Percentiles rank a stretch among this genome's conserved stretches.
Conservation (phyloP, 164 flowering plant species). For the Annona squamosa region DNA sequence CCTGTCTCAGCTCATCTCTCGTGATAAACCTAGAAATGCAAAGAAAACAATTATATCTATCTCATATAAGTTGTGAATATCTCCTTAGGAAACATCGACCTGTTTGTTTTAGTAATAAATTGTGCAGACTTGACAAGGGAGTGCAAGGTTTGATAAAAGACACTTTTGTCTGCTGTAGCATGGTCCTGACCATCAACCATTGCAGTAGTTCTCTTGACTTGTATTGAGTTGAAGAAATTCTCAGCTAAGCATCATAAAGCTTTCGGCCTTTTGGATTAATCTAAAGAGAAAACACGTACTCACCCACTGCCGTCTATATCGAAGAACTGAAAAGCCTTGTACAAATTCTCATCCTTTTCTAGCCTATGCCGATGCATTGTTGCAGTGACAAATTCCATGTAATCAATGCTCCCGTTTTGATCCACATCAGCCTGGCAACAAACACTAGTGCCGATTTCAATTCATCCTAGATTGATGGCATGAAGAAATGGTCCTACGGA, state of each 20-base stretch:
- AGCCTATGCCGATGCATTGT: constrained; percentile 89
- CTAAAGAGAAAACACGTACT: constrained; percentile 19
- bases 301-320: constrained; percentile 85
- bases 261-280: neutral
- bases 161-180: too few species aligned
- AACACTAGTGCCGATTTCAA: neutral
- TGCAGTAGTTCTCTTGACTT: too few species aligned
- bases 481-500: neutral
- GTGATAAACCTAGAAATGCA: constrained; percentile 55
- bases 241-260: too few species aligned
- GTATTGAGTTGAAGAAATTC: too few species aligned
- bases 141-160: too few species aligned
- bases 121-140: too few species aligned
- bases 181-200: too few species aligned
- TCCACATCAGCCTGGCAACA: constrained; percentile 81
- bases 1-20: constrained; percentile 79
- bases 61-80: too few species aligned
- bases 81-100: too few species aligned
- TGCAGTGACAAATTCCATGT: constrained; percentile 74
- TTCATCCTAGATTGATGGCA: neutral
- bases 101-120: too few species aligned
- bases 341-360: constrained; percentile 67
- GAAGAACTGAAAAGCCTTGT: constrained; percentile 65
- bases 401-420: constrained; percentile 70
- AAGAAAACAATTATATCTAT: neutral